Percentiles rank a stretch among this genome's conserved stretches.
These are phyloP conservation scores for Ascochyta rabiei DNA, from an alignment of 2,329 filamentous ascomycete genomes.

Conservation along the genomic window DNA sequence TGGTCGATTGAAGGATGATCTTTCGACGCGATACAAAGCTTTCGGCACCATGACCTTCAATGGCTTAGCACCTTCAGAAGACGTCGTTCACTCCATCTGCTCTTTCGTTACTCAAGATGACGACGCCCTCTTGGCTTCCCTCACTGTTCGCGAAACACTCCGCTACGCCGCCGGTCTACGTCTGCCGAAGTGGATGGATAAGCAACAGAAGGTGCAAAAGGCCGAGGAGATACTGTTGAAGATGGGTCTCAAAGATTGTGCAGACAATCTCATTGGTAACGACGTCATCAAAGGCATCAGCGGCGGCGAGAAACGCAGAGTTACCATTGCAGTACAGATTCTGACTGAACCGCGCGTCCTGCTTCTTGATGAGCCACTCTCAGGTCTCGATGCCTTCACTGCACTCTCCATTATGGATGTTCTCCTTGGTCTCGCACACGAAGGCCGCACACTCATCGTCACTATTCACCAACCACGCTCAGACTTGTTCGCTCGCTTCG, in stretches of 20 bases:
- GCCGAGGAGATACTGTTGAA: slow-evolving; percentile 76
- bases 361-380: slow-evolving; percentile 77
- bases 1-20: slow-evolving; percentile 65
- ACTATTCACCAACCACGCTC: slow-evolving; percentile 80
- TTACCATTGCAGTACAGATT: slow-evolving; percentile 79
- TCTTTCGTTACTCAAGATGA: slow-evolving; percentile 83
- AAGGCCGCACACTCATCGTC: slow-evolving; percentile 76
- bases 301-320: slow-evolving; percentile 77
- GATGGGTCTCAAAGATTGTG: slow-evolving; percentile 79
- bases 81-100: slow-evolving; percentile 72
- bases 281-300: slow-evolving; percentile 79
- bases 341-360: slow-evolving; percentile 76
- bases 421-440: slow-evolving; percentile 70
- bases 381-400: slow-evolving; percentile 78
- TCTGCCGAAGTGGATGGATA: slow-evolving; percentile 72
- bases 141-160: slow-evolving; percentile 78
- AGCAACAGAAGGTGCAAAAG: slow-evolving; percentile 67
- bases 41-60: slow-evolving; percentile 73
- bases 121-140: slow-evolving; percentile 72
- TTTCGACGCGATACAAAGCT: slow-evolving; percentile 66
- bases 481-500: slow-evolving; percentile 73
- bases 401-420: slow-evolving; percentile 75
- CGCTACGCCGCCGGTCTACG: slow-evolving; percentile 70
- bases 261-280: slow-evolving; percentile 74
- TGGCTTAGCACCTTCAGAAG: slow-evolving; percentile 68